These are phyloP conservation scores for Bipolaris victoriae DNA, from an alignment of 2,329 filamentous ascomycete genomes.

Conservation along the genomic window DNA sequence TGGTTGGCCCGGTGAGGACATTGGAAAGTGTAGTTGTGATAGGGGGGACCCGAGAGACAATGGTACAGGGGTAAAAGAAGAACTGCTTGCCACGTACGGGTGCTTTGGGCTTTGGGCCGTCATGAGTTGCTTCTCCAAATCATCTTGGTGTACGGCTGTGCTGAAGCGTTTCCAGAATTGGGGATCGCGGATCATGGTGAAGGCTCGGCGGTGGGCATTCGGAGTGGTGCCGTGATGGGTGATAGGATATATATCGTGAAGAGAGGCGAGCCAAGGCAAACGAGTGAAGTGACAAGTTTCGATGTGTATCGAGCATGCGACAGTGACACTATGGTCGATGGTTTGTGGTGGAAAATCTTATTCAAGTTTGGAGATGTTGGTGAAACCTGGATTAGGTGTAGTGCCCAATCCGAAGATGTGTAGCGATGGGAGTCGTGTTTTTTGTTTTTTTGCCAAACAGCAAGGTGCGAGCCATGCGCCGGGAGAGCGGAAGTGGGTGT, in stretches of 20 bases:
- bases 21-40: slow-evolving; percentile 24
- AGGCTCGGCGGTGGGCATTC: background rate
- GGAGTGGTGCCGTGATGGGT: background rate
- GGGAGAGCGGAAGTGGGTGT: background rate
- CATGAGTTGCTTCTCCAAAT: slow-evolving; percentile 48
- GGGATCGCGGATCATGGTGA: slow-evolving; percentile 61
- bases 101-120: slow-evolving; percentile 40
- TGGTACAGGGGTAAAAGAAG: slow-evolving; percentile 20
- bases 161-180: slow-evolving; percentile 67
- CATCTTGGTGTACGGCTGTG: slow-evolving; percentile 62
- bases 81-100: slow-evolving; percentile 45
- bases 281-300: background rate
- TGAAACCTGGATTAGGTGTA: background rate
- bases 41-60: slow-evolving; percentile 28
- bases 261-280: background rate
- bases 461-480: background rate
- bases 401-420: background rate
- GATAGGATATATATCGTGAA: background rate
- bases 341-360: background rate
- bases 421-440: background rate
- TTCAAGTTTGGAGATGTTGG: background rate
- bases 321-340: background rate
- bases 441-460: background rate
- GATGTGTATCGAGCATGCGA: background rate
- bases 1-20: slow-evolving; percentile 16